A percentile compares a stretch with the other conserved stretches of the same genome.
Evolutionary conservation across 495 filamentous ascomycete genomes (phyloP).

Genomic region (Penicillium waksmanii): DNA sequence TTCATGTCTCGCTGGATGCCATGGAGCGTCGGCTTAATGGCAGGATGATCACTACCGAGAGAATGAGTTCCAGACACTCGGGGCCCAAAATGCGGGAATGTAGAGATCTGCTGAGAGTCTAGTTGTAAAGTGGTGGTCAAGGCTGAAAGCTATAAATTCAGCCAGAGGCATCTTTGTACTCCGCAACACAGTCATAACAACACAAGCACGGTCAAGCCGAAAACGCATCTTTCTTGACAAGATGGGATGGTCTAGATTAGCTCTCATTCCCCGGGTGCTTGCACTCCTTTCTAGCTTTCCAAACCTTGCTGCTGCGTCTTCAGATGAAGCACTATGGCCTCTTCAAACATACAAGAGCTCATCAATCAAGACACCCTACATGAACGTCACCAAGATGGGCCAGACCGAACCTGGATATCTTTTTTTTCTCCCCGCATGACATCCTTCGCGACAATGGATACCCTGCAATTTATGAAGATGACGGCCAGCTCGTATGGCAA

Average conservation of each 20-base stretch:
- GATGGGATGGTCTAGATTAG: background rate
- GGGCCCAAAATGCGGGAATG: background rate
- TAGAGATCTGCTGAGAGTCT: background rate
- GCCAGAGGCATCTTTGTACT: background rate
- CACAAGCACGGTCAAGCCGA: background rate
- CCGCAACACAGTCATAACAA: background rate
- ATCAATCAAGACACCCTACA: conserved; percentile 24
- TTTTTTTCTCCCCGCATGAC: conserved; percentile 30
- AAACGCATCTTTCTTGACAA: background rate
- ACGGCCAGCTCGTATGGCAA: conserved; percentile 34
- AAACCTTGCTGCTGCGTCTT: background rate
- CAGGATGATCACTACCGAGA: background rate
- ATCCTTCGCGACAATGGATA: conserved; percentile 9
- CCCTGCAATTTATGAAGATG: conserved; percentile 32
- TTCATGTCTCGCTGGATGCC: background rate
- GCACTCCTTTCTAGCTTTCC: background rate
- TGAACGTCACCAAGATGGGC: conserved; percentile 33
- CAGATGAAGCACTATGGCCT: conserved; percentile 17
- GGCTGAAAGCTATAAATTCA: background rate
- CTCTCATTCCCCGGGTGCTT: background rate
- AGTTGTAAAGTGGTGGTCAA: background rate
- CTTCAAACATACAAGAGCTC: conserved; percentile 25
- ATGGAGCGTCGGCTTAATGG: background rate
- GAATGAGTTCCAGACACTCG: background rate
- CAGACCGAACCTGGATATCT: conserved; percentile 31